Base-by-base conservation (phyloP, 495 filamentous ascomycete species). In the Penicillium macrosclerotiorum region DNA sequence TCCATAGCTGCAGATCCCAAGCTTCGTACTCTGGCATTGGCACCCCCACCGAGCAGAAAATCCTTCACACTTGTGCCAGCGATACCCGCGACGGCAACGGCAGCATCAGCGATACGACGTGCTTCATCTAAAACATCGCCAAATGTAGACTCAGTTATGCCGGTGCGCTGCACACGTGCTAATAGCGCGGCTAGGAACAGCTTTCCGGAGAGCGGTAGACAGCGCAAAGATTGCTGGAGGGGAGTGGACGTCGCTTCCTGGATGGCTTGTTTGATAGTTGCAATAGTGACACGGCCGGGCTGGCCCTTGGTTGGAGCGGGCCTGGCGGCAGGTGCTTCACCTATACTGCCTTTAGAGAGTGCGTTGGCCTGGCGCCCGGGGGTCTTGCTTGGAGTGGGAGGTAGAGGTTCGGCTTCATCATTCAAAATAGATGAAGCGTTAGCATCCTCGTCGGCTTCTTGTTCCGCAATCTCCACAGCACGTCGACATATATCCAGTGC, bases 401-500 rank as follows among this genome's bases (percentile, higher is more conserved):
- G 72, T 6, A 65, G 44, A 4, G 63, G 60, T n/a, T 69, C 65
- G 11, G 53, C 52, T 12, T 69, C 64, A 2, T 70, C 69, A 6
- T 51, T 55, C 17, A 29, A 29, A 1, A 52, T 45, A 8, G 35
- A 18, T 30, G 33, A 51, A 26, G 45, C 17, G 36, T 67, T 57
- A 55, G 57, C 44, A 8, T 61, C 55, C 41, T 72, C 73, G 20
- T 71, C 65, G 23, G 89, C 81, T 14, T 53, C 56, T 37, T 85
- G 77, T 63, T 99, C 94, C 8, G 93, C 93, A 14, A 99, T 82
- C 64, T 99, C 94, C 6, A 99, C 93, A 2, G 94, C 94, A 37
- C 94, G 81, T 1, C 94, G 80, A 60, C 94, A 99, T 37, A 99
- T 97, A 57, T 99, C 94, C 6, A 99, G 72, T 3, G 91, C 92